Evolutionary conservation across 768 basidiomycete genomes (phyloP).

Genomic region (Suillus fuscotomentosus): DNA sequence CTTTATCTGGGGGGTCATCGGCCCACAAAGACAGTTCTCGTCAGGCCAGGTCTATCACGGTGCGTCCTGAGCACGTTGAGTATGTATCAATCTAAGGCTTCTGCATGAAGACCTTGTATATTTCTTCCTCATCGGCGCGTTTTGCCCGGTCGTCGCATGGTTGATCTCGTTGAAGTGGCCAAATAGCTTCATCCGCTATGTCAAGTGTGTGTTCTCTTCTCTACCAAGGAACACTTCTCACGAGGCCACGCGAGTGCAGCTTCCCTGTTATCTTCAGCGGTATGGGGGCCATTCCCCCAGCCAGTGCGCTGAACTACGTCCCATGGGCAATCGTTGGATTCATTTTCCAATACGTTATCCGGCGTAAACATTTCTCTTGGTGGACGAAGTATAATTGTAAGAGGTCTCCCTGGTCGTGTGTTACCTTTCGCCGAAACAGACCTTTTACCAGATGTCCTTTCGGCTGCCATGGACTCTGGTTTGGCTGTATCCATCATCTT

Average conservation of each 20-base stretch:
- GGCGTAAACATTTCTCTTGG: conserved; percentile 62
- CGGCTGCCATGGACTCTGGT: conserved; percentile 72
- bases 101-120: conserved; percentile 43
- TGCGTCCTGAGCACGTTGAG: conserved; percentile 9
- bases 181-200: conserved; percentile 54
- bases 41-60: conserved; percentile 59
- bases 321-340: conserved; percentile 66
- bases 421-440: not conserved
- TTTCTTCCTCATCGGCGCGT: conserved; percentile 77
- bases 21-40: conserved; percentile 71
- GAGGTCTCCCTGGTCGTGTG: conserved; percentile 1
- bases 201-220: conserved; percentile 48
- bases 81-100: not conserved
- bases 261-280: conserved; percentile 55
- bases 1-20: conserved; percentile 82
- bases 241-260: conserved; percentile 24
- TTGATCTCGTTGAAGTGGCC: conserved; percentile 59
- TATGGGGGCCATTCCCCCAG: conserved; percentile 61
- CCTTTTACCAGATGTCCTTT: conserved; percentile 50
- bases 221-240: not conserved
- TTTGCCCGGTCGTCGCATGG: conserved; percentile 57
- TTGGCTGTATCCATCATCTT: conserved; percentile 54
- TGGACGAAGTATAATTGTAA: conserved; percentile 56
- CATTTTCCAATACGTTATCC: conserved; percentile 61
- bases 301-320: conserved; percentile 63